Base-by-base conservation (phyloP, 192 early-diverging fungal genomes). In the Fimicolochytrium jonesii region DNA sequence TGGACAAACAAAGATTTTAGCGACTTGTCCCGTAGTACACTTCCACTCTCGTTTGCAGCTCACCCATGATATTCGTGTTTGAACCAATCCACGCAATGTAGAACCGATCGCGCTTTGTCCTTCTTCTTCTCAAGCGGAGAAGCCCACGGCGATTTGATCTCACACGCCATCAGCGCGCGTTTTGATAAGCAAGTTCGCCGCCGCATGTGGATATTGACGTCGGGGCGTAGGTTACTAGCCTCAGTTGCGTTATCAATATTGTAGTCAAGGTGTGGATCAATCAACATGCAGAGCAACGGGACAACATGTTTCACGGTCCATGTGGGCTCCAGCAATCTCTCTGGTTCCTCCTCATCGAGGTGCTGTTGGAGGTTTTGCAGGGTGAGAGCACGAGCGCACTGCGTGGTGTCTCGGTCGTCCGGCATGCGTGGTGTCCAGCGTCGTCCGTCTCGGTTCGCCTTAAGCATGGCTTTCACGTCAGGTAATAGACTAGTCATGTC, bases 91-190 rank as follows among this genome's bases (percentile, higher is more conserved):
- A 55, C 35, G 32, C 53, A 55, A 0, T 26, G 17, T 11, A 33
- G 10, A 33, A 35, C 35, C 31, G 35, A 26, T 23, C 53, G 53
- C 17, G 53, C 53, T 33, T 34, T n/a, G 33, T 55, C 53, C 53
- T 55, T 55, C 32, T 35, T 26, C 33, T 28, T 33, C 23, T 55
- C 53, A 15, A 26, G 17, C 17, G 30, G 15, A 1, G 20, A 15
- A 35, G 53, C 53, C 11, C 31, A 10, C 17, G 53, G 53, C 15
- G 30, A n/a, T 26, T 55, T 55, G 10, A 55, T 34, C 26, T 55
- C 53, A 17, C 26, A 29, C 9, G 53, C 11, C 11, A 17, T 13
- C 17, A 55, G 28, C 26, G 53, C 20, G 13, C 53, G 13, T 13
- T 25, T 25, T 15, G 1, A 0, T 13, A 15, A 26, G n/a, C 25